Percentiles rank a stretch among this genome's conserved stretches.
Evolutionary conservation across 164 flowering plant species (phyloP).

Genomic region (Kingdonia uniflora): DNA sequence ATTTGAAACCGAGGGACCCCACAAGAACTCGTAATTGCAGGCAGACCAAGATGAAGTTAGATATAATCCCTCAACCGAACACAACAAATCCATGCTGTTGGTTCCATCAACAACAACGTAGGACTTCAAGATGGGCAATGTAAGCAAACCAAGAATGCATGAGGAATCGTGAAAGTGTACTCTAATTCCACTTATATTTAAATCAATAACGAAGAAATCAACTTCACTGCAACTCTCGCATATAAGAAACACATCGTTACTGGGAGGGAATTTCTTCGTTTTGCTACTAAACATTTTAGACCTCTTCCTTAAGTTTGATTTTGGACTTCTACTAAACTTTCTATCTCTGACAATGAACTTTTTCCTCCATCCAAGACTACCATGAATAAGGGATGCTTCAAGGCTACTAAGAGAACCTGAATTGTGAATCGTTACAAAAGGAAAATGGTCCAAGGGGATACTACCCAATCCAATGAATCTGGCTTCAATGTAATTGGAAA

Average conservation of each 20-base stretch:
- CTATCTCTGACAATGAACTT: slow-evolving; percentile 22
- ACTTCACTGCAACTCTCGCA: slow-evolving; percentile 5
- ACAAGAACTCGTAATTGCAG: slow-evolving; percentile 31
- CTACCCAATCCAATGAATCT: slow-evolving; percentile 22
- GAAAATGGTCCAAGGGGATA: slow-evolving; percentile 54
- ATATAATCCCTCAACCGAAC: slow-evolving; percentile 45
- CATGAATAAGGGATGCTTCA: slow-evolving; percentile 34
- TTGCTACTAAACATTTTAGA: slow-evolving; percentile 10
- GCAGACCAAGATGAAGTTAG: slow-evolving; percentile 62
- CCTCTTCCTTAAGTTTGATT: slow-evolving; percentile 15
- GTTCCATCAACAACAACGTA: slow-evolving; percentile 20
- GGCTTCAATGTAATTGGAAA: slow-evolving; percentile 45
- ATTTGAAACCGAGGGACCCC: slow-evolving; percentile 50
- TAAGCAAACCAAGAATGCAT: slow-evolving; percentile 45
- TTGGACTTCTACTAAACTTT: slow-evolving; percentile 18
- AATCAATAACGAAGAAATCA: slow-evolving; percentile 19
- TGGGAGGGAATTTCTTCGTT: slow-evolving; percentile 3
- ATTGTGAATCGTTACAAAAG: slow-evolving; percentile 42
- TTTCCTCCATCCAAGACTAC: slow-evolving; percentile 43
- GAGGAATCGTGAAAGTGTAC: slow-evolving; percentile 79
- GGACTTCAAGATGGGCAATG: slow-evolving; percentile 34
- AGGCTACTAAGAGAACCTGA: slow-evolving; percentile 34
- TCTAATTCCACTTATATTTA: slow-evolving; percentile 35
- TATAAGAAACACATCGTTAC: slow-evolving; percentile 2
- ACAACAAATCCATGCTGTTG: slow-evolving; percentile 43